These are phyloP conservation scores for Ilyonectria destructans DNA, from an alignment of 2,329 filamentous ascomycete genomes.

Conservation along the genomic window DNA sequence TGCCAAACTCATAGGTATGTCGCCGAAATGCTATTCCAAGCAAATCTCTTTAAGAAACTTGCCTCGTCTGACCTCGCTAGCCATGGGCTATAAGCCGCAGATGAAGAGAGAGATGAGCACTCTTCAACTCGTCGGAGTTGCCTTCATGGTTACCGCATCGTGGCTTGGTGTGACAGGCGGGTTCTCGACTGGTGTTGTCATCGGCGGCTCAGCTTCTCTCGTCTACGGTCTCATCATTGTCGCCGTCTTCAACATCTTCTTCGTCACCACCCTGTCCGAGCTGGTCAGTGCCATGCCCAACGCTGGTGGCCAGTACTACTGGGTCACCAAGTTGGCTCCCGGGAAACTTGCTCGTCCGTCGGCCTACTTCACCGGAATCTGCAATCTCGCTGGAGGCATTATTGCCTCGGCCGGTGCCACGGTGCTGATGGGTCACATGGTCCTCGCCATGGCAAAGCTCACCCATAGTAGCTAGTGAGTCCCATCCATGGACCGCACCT, in stretches of 20 bases:
- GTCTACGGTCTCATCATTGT: constrained; percentile 10
- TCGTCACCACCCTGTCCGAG: constrained; percentile 12
- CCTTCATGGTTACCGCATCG: constrained; percentile 1
- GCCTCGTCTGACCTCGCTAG: neutral
- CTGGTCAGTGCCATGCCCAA: constrained; percentile 17
- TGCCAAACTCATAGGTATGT: neutral
- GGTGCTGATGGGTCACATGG: neutral
- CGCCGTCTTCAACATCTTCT: constrained; percentile 3
- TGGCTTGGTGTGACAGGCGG: neutral
- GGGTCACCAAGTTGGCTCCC: constrained; percentile 8
- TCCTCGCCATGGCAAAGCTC: neutral
- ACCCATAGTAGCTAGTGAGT: neutral
- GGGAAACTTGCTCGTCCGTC: neutral
- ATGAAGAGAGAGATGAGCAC: neutral
- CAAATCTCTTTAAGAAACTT: neutral
- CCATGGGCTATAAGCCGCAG: neutral
- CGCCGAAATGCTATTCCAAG: neutral
- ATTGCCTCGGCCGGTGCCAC: neutral
- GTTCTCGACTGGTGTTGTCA: neutral
- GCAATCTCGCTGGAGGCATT: constrained; percentile 7
- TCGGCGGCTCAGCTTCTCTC: neutral
- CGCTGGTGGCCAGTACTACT: constrained; percentile 23
- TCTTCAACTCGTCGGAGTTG: neutral
- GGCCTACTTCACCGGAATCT: constrained; percentile 6
- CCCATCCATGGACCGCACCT: neutral